These are phyloP conservation scores for Mortierella sp. DNA, from an alignment of 371 early-diverging fungal genomes.

Conservation along the genomic window DNA sequence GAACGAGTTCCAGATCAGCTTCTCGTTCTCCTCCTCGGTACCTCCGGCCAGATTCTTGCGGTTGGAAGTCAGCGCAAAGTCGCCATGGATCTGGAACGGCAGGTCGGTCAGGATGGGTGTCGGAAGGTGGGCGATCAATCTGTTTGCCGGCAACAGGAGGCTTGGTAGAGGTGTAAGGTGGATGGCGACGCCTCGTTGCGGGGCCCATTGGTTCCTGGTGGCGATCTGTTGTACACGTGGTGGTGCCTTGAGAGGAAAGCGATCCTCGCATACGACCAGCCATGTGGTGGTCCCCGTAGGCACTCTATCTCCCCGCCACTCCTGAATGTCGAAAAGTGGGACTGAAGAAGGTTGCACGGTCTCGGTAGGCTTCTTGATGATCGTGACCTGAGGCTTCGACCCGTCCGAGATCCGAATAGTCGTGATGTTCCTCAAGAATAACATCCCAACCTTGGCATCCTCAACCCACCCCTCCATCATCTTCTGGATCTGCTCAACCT, in stretches of 20 bases:
- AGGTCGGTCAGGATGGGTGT: conserved; percentile 27
- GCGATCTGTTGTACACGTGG: neutral
- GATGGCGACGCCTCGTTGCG: conserved; percentile 28
- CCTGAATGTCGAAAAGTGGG: too few relatives aligned
- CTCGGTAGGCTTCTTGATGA: too few relatives aligned
- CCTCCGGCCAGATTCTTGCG: conserved; percentile 35
- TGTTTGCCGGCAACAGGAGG: conserved; percentile 11
- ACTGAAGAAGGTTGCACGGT: too few relatives aligned
- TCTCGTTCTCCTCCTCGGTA: neutral
- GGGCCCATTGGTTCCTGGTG: conserved; percentile 3
- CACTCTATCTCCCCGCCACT: too few relatives aligned
- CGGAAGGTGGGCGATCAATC: conserved; percentile 47
- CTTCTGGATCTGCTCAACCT: neutral
- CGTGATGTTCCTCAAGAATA: conserved; percentile 45
- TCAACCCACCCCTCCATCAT: conserved; percentile 26
- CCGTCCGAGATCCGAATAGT: conserved; percentile 23
- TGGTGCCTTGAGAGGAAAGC: neutral
- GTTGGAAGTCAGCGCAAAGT: conserved; percentile 45
- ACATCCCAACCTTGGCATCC: conserved; percentile 31
- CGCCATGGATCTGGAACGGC: conserved; percentile 57
- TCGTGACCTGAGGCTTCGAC: too few relatives aligned
- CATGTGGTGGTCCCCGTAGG: too few relatives aligned
- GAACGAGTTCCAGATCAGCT: conserved; percentile 19
- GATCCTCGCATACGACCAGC: conserved; percentile 22
- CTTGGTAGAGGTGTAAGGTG: neutral